A percentile compares a stretch with the other conserved stretches of the same genome.
phyloP scores from a whole-genome alignment of 2,329 filamentous ascomycete species.

The Aureobasidium namibiae region DNA sequence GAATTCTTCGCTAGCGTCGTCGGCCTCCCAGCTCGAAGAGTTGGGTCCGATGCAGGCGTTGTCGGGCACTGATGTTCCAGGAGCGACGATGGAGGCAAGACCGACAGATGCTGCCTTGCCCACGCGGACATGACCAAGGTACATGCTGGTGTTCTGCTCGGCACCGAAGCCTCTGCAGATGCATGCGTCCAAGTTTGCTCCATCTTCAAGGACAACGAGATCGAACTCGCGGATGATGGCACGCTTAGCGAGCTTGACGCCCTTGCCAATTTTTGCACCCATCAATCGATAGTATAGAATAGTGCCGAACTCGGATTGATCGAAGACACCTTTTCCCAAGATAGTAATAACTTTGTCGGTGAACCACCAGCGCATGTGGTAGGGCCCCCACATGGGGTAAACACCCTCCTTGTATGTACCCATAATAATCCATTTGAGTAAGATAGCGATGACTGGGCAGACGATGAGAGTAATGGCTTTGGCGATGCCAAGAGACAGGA shows the following conservation, averaged over 20 bases:
- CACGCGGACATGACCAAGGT: slow-evolving; percentile 44
- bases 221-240: slow-evolving; percentile 48
- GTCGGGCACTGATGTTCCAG: slow-evolving; percentile 42
- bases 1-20: slow-evolving; percentile 39
- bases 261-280: slow-evolving; percentile 45
- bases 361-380: slow-evolving; percentile 53
- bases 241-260: slow-evolving; percentile 39
- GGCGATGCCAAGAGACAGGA: slow-evolving; percentile 37
- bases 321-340: slow-evolving; percentile 41
- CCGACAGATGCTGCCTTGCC: slow-evolving; percentile 43
- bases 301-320: slow-evolving; percentile 31
- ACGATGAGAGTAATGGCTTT: slow-evolving; percentile 33
- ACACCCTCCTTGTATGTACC: slow-evolving; percentile 46
- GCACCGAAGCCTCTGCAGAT: slow-evolving; percentile 46
- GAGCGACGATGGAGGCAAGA: slow-evolving; percentile 41
- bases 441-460: slow-evolving; percentile 41
- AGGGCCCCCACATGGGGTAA: slow-evolving; percentile 52
- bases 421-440: slow-evolving; percentile 48
- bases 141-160: slow-evolving; percentile 52
- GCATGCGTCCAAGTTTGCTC: slow-evolving; percentile 40
- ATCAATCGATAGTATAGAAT: slow-evolving; percentile 44
- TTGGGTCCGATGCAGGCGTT: slow-evolving; percentile 48
- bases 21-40: slow-evolving; percentile 50
- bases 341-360: slow-evolving; percentile 46
- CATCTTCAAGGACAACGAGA: slow-evolving; percentile 46